Percentiles rank a stretch among this genome's conserved stretches.
Conservation (phyloP, 2,329 filamentous ascomycete species). For the Fusarium redolens region DNA sequence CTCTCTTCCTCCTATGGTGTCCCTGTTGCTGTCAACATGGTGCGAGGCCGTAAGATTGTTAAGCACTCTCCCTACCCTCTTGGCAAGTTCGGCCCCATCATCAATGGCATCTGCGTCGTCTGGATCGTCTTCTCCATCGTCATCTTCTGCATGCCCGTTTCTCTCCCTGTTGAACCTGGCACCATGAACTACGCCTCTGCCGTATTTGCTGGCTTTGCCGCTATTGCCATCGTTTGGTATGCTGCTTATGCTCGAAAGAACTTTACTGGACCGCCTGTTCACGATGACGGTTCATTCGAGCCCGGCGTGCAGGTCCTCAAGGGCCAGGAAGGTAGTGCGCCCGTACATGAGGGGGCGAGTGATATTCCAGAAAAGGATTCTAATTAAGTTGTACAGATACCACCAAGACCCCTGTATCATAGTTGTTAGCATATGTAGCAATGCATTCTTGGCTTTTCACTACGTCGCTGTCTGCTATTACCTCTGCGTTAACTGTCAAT, state of each 20-base stretch:
- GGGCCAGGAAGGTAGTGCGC: slow-evolving; percentile 20
- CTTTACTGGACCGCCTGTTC: slow-evolving; percentile 66
- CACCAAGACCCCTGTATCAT: slow-evolving; percentile 11
- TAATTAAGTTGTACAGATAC: slow-evolving; percentile 15
- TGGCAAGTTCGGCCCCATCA: slow-evolving; percentile 73
- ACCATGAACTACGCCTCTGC: slow-evolving; percentile 76
- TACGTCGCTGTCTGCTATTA: background rate
- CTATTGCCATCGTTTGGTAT: slow-evolving; percentile 72
- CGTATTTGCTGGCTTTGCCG: slow-evolving; percentile 72
- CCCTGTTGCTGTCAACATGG: slow-evolving; percentile 77
- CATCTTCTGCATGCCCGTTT: slow-evolving; percentile 80
- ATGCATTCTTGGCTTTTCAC: slow-evolving; percentile 2
- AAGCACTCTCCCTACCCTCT: slow-evolving; percentile 74
- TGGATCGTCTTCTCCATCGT: slow-evolving; percentile 79
- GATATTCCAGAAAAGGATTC: slow-evolving; percentile 33
- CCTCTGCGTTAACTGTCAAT: background rate
- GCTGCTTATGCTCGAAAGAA: slow-evolving; percentile 70
- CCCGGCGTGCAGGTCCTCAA: slow-evolving; percentile 37
- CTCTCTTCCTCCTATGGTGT: slow-evolving; percentile 80
- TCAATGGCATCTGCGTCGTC: slow-evolving; percentile 74
- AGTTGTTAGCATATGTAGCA: slow-evolving; percentile 20
- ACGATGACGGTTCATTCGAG: slow-evolving; percentile 12
- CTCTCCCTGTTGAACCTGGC: slow-evolving; percentile 65
- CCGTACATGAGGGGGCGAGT: slow-evolving; percentile 5
- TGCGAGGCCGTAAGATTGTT: slow-evolving; percentile 75